A percentile compares a stretch with the other conserved stretches of the same genome.
These are phyloP conservation scores for Nepenthes mirabilis DNA, from an alignment of 148 eudicot genomes.

Conservation along the genomic window DNA sequence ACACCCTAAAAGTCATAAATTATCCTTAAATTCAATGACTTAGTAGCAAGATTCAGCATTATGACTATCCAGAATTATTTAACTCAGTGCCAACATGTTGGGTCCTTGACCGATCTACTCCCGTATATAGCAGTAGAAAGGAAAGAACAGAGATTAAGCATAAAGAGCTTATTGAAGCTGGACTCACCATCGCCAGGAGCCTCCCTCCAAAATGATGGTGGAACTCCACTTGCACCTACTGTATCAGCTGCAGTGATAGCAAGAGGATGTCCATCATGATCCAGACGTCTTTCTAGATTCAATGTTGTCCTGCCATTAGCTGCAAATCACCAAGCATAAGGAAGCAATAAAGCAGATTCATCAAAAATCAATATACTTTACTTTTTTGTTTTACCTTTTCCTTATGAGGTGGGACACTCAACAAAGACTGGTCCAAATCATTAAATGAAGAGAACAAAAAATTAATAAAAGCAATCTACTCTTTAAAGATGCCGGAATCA, in stretches of 20 bases:
- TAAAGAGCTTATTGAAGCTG: background rate
- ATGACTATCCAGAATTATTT: too few relatives aligned
- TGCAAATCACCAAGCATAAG: slow-evolving; percentile 8
- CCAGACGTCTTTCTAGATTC: slow-evolving; percentile 57
- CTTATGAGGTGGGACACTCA: too few relatives aligned
- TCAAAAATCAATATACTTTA: background rate
- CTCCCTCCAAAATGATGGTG: slow-evolving; percentile 75
- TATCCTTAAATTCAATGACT: too few relatives aligned
- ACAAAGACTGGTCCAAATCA: too few relatives aligned
- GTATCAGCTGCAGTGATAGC: slow-evolving; percentile 64
- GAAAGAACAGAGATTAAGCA: background rate
- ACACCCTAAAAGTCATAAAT: too few relatives aligned
- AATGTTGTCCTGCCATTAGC: slow-evolving; percentile 52
- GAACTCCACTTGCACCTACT: slow-evolving; percentile 47
- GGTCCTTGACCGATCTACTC: too few relatives aligned
- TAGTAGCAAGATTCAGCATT: too few relatives aligned
- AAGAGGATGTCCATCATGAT: slow-evolving; percentile 85
- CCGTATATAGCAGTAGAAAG: background rate
- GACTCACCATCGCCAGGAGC: slow-evolving; percentile 61
- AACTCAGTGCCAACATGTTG: too few relatives aligned
- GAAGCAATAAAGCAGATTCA: background rate
- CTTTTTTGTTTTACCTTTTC: too few relatives aligned
- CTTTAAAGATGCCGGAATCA: too few relatives aligned
- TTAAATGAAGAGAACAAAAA: too few relatives aligned
- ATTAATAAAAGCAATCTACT: too few relatives aligned